Conservation (phyloP, 139 green algal genomes). For the Mesostigma viride region DNA sequence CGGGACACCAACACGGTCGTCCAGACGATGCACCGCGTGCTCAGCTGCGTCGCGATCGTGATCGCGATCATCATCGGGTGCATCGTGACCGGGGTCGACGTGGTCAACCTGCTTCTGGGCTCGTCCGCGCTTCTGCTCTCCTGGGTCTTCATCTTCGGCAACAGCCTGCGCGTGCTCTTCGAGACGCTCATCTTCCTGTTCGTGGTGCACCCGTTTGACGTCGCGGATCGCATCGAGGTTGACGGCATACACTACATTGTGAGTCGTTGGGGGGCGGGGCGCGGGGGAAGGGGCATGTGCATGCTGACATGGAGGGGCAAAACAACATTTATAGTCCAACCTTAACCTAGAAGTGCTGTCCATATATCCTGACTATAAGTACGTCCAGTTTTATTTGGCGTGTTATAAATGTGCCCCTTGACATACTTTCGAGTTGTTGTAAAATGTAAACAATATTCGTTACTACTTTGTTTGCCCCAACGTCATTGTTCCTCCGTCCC, state of each 20-base stretch:
- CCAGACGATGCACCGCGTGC: slow-evolving; percentile 53
- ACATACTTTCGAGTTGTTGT: too few relatives aligned
- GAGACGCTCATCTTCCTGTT: slow-evolving; percentile 61
- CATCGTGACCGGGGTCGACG: slow-evolving; percentile 29
- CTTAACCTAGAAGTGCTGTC: too few relatives aligned
- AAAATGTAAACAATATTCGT: too few relatives aligned
- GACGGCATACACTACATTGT: slow-evolving; percentile 18
- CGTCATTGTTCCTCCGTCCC: too few relatives aligned
- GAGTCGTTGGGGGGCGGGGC: too few relatives aligned
- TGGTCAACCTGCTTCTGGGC: slow-evolving; percentile 30
- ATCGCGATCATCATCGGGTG: slow-evolving; percentile 47
- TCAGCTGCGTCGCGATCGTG: slow-evolving; percentile 38
- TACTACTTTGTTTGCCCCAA: too few relatives aligned
- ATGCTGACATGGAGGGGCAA: too few relatives aligned
- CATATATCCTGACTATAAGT: too few relatives aligned
- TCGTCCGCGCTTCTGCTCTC: not conserved
- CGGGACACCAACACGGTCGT: slow-evolving; percentile 58
- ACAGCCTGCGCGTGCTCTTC: not conserved
- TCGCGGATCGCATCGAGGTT: slow-evolving; percentile 40
- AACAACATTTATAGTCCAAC: too few relatives aligned
- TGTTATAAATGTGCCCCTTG: too few relatives aligned
- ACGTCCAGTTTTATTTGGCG: too few relatives aligned
- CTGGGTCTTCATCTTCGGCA: slow-evolving; percentile 26
- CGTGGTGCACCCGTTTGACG: slow-evolving; percentile 58
- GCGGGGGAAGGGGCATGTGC: too few relatives aligned